Evolutionary conservation across 2,329 filamentous ascomycete species (phyloP), one percentile per base, ranked within the genome.

Genomic region (Fusarium sp.): DNA sequence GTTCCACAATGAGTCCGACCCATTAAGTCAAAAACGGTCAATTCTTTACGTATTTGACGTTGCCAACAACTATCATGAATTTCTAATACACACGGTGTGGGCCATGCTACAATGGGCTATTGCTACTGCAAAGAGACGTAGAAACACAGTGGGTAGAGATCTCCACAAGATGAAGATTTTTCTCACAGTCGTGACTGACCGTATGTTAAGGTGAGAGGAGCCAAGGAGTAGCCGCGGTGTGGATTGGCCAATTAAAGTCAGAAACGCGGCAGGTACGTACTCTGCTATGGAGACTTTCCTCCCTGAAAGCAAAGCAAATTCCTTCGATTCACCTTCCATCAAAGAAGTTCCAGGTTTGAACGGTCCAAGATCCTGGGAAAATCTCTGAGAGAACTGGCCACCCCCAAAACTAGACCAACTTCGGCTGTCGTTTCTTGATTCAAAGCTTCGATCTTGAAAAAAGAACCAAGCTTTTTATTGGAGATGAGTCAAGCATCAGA

Each of bases 351-450:
- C 61, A 43, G 27, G 55, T 66, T 45, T 51, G 29, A 50, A 64
- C 59, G 41, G 58, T 62, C 25, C 18, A 62, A 50, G 29, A 63
- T 69, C 66, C 66, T 69, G 57, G 66, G 45, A 69, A 69, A 69
- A 69, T 54, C 66, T 69, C 66, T 69, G 66, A 58, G 51, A 36
- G 40, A 35, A 42, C 36, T 57, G 48, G 35, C 64, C 54, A 36
- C 55, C 17, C 55, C 31, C 18, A 52, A 42, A 37, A 47, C 66
- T 68, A 68, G 21, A 8, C 47, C 52, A 37, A 36, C 51, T 54
- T 36, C 15, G 56, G 43, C 21, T 45, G 50, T 62, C 40, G 39
- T 51, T 52, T 60, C 50, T 66, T 66, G 50, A 58, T 66, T 52
- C 29, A 25, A 40, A 52, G 23, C 33, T 51, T 68, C 50, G 25